Percentiles rank a stretch among this genome's conserved stretches.
phyloP scores from a whole-genome alignment of 140 eudicot genomes.

The Senecio squalidus region DNA sequence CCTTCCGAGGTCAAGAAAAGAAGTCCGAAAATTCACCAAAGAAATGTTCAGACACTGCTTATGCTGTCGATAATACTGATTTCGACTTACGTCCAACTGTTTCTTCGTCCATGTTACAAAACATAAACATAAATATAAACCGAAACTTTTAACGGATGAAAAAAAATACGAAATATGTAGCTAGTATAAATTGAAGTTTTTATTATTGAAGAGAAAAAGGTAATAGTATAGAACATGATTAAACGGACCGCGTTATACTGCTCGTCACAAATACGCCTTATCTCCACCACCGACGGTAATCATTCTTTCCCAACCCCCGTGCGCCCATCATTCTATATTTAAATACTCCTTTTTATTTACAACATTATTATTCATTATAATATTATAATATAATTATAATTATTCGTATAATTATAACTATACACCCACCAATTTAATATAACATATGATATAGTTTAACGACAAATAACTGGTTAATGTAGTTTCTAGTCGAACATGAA shows the following conservation, averaged over 20 bases:
- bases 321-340: slow-evolving; percentile 25
- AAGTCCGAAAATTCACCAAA: no score
- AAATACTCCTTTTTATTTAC: neutral
- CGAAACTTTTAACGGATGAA: neutral
- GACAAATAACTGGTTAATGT: no score
- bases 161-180: no score
- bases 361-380: neutral
- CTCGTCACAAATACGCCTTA: slow-evolving; percentile 32
- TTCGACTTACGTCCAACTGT: no score
- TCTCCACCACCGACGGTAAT: slow-evolving; percentile 47
- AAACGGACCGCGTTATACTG: slow-evolving; percentile 16
- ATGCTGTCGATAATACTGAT: no score
- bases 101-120: no score
- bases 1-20: no score
- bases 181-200: no score
- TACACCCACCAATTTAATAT: neutral
- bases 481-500: no score
- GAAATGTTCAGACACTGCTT: no score
- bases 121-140: neutral
- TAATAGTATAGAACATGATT: slow-evolving; percentile 12
- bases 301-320: slow-evolving; percentile 34
- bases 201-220: neutral
- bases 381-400: neutral
- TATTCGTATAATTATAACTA: no score
- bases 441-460: no score